phyloP scores from a whole-genome alignment of 148 eudicot species.

The Camellia sinensis region DNA sequence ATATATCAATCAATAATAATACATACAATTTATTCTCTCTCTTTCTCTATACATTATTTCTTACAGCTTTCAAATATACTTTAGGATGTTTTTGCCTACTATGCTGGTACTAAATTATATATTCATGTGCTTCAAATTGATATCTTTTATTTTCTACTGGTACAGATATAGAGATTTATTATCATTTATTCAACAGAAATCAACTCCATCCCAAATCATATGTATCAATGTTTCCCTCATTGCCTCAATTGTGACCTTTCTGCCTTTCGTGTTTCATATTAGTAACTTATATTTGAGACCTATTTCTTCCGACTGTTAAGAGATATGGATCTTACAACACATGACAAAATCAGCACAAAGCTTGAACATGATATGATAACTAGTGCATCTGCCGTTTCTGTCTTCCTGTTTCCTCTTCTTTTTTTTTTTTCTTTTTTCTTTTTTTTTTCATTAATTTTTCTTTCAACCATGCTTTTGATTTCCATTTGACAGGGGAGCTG shows the following conservation, averaged over 20 bases:
- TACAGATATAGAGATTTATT: background rate
- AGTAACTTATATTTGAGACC: background rate
- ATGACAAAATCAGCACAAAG: background rate
- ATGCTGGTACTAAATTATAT: background rate
- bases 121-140: background rate
- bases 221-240: background rate
- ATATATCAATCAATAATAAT: no score
- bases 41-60: no score
- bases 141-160: background rate
- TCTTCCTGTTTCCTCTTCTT: background rate
- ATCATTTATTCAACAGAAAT: background rate
- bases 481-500: slow-evolving; percentile 35
- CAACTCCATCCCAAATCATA: background rate
- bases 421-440: background rate
- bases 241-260: background rate
- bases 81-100: background rate
- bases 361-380: background rate
- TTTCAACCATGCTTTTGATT: slow-evolving; percentile 13
- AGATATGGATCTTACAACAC: background rate
- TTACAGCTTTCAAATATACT: background rate
- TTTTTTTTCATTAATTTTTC: background rate
- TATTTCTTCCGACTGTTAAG: background rate
- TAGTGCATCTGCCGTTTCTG: background rate
- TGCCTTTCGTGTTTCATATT: background rate
- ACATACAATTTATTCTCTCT: no score